Base-by-base conservation (phyloP, 78 protist species). In the Dictyostelium firmibasis region DNA sequence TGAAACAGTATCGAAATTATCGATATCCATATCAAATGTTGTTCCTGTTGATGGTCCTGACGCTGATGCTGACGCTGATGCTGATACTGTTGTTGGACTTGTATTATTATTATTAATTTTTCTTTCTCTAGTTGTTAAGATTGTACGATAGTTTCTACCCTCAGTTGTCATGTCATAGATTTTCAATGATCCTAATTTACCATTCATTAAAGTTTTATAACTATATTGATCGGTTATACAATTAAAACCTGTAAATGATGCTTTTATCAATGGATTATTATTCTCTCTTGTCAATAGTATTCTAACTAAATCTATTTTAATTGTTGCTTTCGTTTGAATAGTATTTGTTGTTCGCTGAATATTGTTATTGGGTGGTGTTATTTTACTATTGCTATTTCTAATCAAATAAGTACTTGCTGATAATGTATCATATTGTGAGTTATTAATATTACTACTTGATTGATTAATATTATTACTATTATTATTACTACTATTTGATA, bases 131-230 rank as follows among this genome's bases (percentile, higher is more conserved):
- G 94, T 89, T 11, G 87, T 89, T 43, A 89, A 77, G 14, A 89
- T 89, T 23, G 86, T 89, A 35, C 94, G 72, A 38, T 89, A 89
- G n/a, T 81, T 89, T 81, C 94, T 79, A 35, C 94, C 94, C 31
- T 89, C 94, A 2, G 83, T 18, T 50, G 94, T 89, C 86, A 89
- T 89, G 25, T 89, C 94, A 67, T 89, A 33, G 14, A 89, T 47
- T 57, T 78, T 89, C 8, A 81, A 20, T 5, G 82, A 70, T n/a
- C 87, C 94, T 0, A 89, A 35, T 31, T 69, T 78, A 33, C 94
- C 94, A 62, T 36, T 50, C 4, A 81, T 6, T 3, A 11, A 2
- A 5, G 87, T 31, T 25, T 43, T 81, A 70, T 89, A 44, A 29
- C 20, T 20, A 36, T 47, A 81, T 11, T 43, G 47, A 50, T 89